phyloP scores from a whole-genome alignment of 192 early-diverging fungal genomes.

The Backusella morwellensis region DNA sequence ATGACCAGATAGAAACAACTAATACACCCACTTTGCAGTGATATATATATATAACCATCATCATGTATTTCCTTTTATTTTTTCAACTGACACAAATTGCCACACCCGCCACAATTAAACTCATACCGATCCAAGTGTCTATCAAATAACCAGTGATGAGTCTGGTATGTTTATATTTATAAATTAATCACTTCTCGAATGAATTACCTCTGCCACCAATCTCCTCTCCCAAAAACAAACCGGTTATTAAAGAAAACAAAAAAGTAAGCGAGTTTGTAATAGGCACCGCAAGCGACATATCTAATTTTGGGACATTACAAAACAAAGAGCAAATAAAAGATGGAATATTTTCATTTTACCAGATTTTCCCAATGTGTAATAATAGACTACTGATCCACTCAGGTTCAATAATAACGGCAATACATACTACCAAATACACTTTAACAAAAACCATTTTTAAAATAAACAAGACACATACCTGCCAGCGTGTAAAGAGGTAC shows the following conservation, averaged over 20 bases:
- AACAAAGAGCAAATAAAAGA: background rate
- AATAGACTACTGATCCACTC: slow-evolving; percentile 89
- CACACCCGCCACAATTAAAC: slow-evolving; percentile 65
- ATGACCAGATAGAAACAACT: background rate
- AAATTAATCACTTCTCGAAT: background rate
- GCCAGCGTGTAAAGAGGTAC: slow-evolving; percentile 85
- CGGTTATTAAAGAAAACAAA: slow-evolving; percentile 80
- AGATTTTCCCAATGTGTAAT: slow-evolving; percentile 82
- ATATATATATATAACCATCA: background rate
- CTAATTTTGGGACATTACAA: slow-evolving; percentile 29
- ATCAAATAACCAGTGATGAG: slow-evolving; percentile 4
- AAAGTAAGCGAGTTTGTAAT: slow-evolving; percentile 91
- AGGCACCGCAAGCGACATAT: slow-evolving; percentile 89
- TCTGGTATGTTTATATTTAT: background rate
- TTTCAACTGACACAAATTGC: slow-evolving; percentile 62
- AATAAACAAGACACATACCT: slow-evolving; percentile 41
- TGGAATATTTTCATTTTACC: slow-evolving; percentile 32
- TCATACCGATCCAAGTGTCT: slow-evolving; percentile 69
- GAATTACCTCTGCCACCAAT: slow-evolving; percentile 58
- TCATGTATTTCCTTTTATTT: background rate
- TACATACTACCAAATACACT: slow-evolving; percentile 55
- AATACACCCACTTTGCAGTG: background rate
- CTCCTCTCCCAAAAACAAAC: slow-evolving; percentile 76
- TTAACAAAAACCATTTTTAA: background rate
- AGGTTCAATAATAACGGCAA: slow-evolving; percentile 87